These are phyloP conservation scores for Sporothrix phasma DNA, from an alignment of 2,329 filamentous ascomycete species.

Conservation along the genomic window DNA sequence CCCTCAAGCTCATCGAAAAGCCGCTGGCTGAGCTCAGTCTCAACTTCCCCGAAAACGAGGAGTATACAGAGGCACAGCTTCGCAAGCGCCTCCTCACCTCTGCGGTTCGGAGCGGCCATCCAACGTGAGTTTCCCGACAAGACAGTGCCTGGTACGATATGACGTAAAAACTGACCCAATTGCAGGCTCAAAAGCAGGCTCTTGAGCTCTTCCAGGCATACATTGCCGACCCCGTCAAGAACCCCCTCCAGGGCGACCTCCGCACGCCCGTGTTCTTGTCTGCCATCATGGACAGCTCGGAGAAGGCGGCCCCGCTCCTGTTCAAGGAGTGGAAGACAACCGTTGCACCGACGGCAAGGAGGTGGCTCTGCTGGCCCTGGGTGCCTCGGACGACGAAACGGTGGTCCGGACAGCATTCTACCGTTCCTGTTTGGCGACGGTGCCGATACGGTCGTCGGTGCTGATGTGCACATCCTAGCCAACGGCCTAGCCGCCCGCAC, in stretches of 20 bases:
- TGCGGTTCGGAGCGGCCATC: constrained; percentile 67
- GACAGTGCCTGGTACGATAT: not conserved
- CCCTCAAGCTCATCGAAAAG: constrained; percentile 62
- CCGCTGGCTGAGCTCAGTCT: constrained; percentile 76
- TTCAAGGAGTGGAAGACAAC: constrained; percentile 79
- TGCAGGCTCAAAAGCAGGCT: constrained; percentile 60
- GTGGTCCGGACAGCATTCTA: constrained; percentile 56
- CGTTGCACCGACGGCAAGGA: constrained; percentile 81
- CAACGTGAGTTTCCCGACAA: constrained; percentile 43
- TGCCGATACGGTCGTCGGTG: constrained; percentile 60
- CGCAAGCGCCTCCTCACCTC: constrained; percentile 70
- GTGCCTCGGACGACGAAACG: constrained; percentile 57
- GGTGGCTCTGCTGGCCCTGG: constrained; percentile 67
- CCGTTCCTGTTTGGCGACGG: constrained; percentile 65
- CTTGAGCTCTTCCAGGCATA: constrained; percentile 73
- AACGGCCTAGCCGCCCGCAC: constrained; percentile 62
- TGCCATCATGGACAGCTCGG: constrained; percentile 59
- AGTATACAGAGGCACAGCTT: constrained; percentile 72
- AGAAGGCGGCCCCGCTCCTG: constrained; percentile 59
- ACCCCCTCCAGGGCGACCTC: constrained; percentile 69
- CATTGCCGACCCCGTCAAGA: constrained; percentile 55
- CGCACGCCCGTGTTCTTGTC: constrained; percentile 72
- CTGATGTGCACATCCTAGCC: constrained; percentile 81
- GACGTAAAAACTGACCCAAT: constrained; percentile 5
- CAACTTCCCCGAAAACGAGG: constrained; percentile 68